Evolutionary conservation across 352 stramenopile genomes (phyloP).

Genomic region (Phytopythium delawarense): DNA sequence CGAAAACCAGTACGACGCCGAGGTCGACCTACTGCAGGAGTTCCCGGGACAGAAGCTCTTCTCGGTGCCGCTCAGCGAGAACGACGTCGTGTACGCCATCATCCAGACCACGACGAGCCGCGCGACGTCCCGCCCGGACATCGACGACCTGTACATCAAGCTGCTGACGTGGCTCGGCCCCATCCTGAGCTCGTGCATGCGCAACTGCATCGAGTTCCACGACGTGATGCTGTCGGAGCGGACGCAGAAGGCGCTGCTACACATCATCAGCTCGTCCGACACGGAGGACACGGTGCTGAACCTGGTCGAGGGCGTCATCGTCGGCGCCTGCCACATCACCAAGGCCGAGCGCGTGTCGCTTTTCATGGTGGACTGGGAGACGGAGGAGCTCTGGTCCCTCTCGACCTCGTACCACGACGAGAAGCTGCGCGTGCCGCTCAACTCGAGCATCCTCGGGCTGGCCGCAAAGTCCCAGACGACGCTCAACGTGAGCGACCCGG

Average conservation of each 20-base stretch:
- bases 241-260: constrained; percentile 78
- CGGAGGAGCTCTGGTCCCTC: constrained; percentile 76
- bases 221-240: constrained; percentile 78
- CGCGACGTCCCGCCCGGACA: constrained; percentile 24
- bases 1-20: constrained; percentile 46
- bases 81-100: constrained; percentile 74
- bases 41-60: constrained; percentile 60
- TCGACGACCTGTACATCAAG: constrained; percentile 68
- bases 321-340: constrained; percentile 76
- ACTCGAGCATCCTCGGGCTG: constrained; percentile 53
- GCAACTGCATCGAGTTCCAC: constrained; percentile 84
- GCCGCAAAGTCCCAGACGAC: constrained; percentile 57
- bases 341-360: constrained; percentile 71
- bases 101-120: constrained; percentile 59
- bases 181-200: constrained; percentile 81
- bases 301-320: constrained; percentile 80
- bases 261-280: constrained; percentile 83
- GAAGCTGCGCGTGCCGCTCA: constrained; percentile 56
- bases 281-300: constrained; percentile 83
- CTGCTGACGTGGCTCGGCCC: constrained; percentile 74
- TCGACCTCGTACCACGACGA: constrained; percentile 73
- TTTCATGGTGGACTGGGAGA: constrained; percentile 85
- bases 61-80: constrained; percentile 68
- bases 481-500: constrained; percentile 67
- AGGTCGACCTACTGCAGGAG: constrained; percentile 62